Base-by-base conservation (phyloP, 1,284 basidiomycete species). In the Cutaneotrichosporon cyanovorans region DNA sequence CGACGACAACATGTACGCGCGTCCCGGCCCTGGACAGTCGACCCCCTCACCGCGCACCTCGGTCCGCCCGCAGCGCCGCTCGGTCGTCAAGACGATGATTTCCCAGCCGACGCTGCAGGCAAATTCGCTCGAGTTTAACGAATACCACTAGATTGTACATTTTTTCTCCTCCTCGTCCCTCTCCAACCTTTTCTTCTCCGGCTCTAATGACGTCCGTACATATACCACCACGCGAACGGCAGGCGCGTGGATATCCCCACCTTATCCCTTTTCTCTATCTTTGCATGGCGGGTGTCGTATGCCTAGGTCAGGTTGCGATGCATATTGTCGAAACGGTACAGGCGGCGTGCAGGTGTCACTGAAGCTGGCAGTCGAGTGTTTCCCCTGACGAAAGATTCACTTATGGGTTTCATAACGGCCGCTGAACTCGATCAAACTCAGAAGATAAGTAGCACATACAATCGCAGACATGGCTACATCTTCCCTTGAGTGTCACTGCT, bases 91-190 rank as follows among this genome's bases (percentile, higher is more conserved):
- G 58, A 60, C 58, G 6, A 60, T 68, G 60, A 72, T 72, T 45
- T 65, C 63, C 15, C 62, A 67, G 45, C 70, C 70, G 25, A 69
- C 66, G 12, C 50, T 72, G 20, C 69, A 72, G 47, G 63, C 60
- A 39, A 69, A 67, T 45, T 71, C 69, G 35, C 60, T 72, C 38
- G 70, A 72, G 48, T 72, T 69, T 45, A 66, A 61, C 43, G 68
- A 68, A 42, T 62, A 70, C 43, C 46, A 47, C 42, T 42, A 40
- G 47, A 38, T n/a, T 34, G 32, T 16, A 14, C 5, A 34, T 14
- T 34, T 15, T 8, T 8, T 10, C 33, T n/a, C 21, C 18, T 30
- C 34, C 20, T 40, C 34, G 11, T 18, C 33, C 8, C 23, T 21
- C 31, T 19, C 33, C 19, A 21, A 31, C 43, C 19, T 33, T 23